Conservation (phyloP, 2,329 filamentous ascomycete species). For the Microdochium paspali region DNA sequence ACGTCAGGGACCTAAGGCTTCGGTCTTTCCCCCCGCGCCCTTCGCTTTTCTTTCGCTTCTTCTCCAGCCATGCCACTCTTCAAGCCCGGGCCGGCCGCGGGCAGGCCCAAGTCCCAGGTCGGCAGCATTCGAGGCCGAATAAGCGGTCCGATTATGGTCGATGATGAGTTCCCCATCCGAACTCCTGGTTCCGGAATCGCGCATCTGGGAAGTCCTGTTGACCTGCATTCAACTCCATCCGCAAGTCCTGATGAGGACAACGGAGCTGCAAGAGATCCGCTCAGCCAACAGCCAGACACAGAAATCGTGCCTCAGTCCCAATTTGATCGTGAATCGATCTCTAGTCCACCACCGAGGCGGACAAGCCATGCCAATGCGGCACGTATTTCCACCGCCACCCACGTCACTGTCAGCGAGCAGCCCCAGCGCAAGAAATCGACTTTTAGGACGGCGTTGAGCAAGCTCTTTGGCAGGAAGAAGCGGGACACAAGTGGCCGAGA, state of each 20-base stretch:
- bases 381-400: constrained; percentile 31
- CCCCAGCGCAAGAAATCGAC: constrained; percentile 49
- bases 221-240: constrained; percentile 9
- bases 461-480: constrained; percentile 49
- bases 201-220: constrained; percentile 16
- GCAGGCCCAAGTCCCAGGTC: constrained; percentile 29
- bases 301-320: constrained; percentile 3
- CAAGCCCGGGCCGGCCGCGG: constrained; percentile 30
- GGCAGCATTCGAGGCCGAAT: constrained; percentile 48
- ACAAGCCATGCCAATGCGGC: neutral
- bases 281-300: constrained; percentile 7
- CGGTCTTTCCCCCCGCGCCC: constrained; percentile 11
- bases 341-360: neutral
- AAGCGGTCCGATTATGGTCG: constrained; percentile 52
- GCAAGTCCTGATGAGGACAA: constrained; percentile 12
- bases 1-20: too few species aligned
- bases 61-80: constrained; percentile 29
- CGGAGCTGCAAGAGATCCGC: constrained; percentile 12
- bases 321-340: constrained; percentile 4
- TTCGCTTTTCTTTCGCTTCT: constrained; percentile 6
- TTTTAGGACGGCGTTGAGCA: constrained; percentile 44
- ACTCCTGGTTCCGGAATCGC: constrained; percentile 29
- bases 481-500: constrained; percentile 27
- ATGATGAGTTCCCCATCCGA: constrained; percentile 44
- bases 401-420: constrained; percentile 23